Base-by-base conservation (phyloP, 768 basidiomycete species). In the Boletus insuetus region DNA sequence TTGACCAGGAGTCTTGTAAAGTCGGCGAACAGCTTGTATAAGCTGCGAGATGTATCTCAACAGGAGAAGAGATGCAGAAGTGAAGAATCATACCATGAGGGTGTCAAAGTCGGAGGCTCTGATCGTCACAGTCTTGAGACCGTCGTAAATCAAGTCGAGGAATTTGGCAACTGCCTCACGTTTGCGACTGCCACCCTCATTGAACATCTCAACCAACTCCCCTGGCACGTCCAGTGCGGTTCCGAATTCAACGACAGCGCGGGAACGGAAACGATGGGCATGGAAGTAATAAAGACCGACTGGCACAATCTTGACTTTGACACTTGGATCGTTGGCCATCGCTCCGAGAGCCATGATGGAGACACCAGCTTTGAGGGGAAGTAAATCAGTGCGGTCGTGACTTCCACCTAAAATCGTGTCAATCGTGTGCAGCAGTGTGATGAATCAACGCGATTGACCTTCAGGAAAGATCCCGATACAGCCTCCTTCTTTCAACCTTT, bases 381-480 rank as follows among this genome's bases (percentile, higher is more conserved):
- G 82, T 47, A 98, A 81, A 72, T 98, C 94, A 10, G 92, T 95
- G 39, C 97, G 87, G 73, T 99, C 97, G 71, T 99, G 97, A 55
- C 95, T 98, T 53, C 97, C 97, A 62, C 97, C 95, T 98, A 58
- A 48, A 43, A n/a, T 37, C 16, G 20, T 50, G 46, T 57, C 49
- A 62, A 17, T 37, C 20, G n/a, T 46, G 19, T 32, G 31, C 14
- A 13, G 31, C 10, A 14, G 40, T 41, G 16, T 9, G 24, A 57
- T 24, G n/a, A 12, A 53, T 44, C 7, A 45, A 39, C n/a, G 26
- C 9, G 14, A 55, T 71, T 54, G 61, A 92, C 95, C 96, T 86
- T 98, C 97, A 38, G 97, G 97, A 68, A 98, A 98, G 59, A 99
- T 98, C 44, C 97, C 95, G 58, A 99, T 95, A 60, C 87, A 86